A percentile compares a stretch with the other conserved stretches of the same genome.
Evolutionary conservation across 345 rosid genomes (phyloP).

Genomic region (Camelina sativa): DNA sequence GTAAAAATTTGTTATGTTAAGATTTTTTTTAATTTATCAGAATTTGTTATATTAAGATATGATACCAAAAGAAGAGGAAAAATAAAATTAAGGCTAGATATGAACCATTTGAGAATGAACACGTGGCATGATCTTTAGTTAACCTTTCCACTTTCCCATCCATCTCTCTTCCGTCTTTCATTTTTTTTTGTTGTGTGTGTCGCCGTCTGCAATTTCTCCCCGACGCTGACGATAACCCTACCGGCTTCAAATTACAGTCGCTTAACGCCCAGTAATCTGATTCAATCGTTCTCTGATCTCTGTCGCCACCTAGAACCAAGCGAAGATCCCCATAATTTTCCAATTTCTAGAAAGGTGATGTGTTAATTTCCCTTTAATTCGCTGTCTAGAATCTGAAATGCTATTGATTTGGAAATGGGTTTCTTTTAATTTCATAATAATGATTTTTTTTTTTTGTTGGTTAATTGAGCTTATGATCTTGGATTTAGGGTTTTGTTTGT

Average conservation of each 20-base stretch:
- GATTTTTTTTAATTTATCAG: background rate
- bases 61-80: background rate
- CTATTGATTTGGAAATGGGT: constrained; percentile 34
- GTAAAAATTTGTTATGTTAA: background rate
- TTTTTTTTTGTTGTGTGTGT: constrained; percentile 13
- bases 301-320: background rate
- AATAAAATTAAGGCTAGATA: too few relatives aligned
- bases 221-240: constrained; percentile 40
- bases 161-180: background rate
- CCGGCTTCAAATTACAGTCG: constrained; percentile 4
- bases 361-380: background rate
- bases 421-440: background rate
- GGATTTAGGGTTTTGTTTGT: constrained; percentile 19
- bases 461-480: constrained; percentile 31
- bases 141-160: constrained; percentile 21
- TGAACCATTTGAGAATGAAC: background rate
- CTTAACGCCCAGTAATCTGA: constrained; percentile 16
- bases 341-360: constrained; percentile 30
- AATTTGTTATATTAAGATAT: background rate
- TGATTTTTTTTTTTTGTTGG: constrained; percentile 1
- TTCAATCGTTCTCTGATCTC: background rate
- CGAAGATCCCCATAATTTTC: constrained; percentile 25
- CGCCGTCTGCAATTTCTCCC: constrained; percentile 43
- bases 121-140: constrained; percentile 13
- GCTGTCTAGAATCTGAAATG: constrained; percentile 3